These are phyloP conservation scores for Thielaviopsis populi DNA, from an alignment of 2,329 filamentous ascomycete species.

Conservation along the genomic window DNA sequence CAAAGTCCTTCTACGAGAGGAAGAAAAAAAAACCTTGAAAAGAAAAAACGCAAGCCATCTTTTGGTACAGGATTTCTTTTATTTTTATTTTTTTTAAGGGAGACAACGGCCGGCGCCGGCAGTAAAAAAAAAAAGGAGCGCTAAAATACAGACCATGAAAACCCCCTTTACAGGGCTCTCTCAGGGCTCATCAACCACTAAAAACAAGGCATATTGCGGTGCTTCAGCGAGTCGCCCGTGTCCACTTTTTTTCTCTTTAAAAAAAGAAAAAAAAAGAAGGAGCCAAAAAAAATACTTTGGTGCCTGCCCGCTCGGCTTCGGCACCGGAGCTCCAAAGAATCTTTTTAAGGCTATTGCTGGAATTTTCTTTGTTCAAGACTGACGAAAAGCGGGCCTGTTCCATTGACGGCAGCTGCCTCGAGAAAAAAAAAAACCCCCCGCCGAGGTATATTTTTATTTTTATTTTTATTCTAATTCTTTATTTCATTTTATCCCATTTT, in stretches of 20 bases:
- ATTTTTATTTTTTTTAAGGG: too few relatives aligned
- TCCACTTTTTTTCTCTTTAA: neutral
- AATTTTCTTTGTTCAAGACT: conserved; percentile 1
- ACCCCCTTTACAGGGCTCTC: neutral
- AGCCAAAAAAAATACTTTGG: neutral
- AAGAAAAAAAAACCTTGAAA: neutral
- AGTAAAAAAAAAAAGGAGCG: neutral
- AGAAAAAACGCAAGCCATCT: too few relatives aligned
- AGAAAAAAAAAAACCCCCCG: neutral
- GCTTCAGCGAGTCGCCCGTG: neutral
- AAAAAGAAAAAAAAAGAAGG: neutral
- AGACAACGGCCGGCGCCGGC: neutral
- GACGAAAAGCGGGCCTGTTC: neutral
- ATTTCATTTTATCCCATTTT: neutral
- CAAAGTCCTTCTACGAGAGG: neutral
- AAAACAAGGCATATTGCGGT: neutral
- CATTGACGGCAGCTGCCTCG: neutral
- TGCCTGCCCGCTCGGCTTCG: neutral
- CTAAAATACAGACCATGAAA: neutral
- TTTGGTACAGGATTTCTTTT: too few relatives aligned
- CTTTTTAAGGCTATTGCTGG: neutral
- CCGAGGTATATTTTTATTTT: too few relatives aligned
- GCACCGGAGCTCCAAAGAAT: neutral
- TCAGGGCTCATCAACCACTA: too few relatives aligned
- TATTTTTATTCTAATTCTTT: neutral